Conservation (phyloP, 192 early-diverging fungal species). For the Dimargaris verticillata region DNA sequence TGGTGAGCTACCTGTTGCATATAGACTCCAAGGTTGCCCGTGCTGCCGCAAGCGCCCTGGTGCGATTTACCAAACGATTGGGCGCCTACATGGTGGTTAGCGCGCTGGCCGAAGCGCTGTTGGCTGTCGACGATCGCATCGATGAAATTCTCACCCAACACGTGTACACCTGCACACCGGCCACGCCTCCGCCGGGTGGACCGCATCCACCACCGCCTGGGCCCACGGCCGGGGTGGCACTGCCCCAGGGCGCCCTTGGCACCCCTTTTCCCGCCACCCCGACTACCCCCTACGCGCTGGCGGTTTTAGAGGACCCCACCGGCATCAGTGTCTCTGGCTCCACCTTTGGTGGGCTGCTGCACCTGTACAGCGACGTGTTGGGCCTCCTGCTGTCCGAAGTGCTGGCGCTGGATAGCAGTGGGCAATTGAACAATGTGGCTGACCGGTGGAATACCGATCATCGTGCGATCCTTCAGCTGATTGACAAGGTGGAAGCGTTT, state of each 20-base stretch:
- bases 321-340: not conserved
- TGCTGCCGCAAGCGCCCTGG: constrained; percentile 40
- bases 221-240: not conserved
- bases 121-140: constrained; percentile 5
- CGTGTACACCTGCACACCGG: not conserved
- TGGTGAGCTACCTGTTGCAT: constrained; percentile 68
- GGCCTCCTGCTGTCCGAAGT: constrained; percentile 23
- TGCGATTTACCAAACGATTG: constrained; percentile 45
- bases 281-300: not conserved
- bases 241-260: not conserved
- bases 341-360: constrained; percentile 32
- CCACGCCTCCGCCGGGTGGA: no score
- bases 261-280: not conserved
- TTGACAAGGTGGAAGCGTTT: constrained; percentile 57
- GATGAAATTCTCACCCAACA: not conserved
- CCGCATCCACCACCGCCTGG: not conserved
- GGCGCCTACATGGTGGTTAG: constrained; percentile 24
- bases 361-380: constrained; percentile 48
- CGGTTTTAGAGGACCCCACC: not conserved
- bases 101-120: not conserved
- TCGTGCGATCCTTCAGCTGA: constrained; percentile 20
- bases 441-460: constrained; percentile 23
- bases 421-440: constrained; percentile 17
- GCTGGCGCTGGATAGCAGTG: constrained; percentile 2
- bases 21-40: constrained; percentile 66